A percentile compares a stretch with the other conserved stretches of the same genome.
Conservation (phyloP, 495 filamentous ascomycete genomes). For the Penicillium macrosclerotiorum region DNA sequence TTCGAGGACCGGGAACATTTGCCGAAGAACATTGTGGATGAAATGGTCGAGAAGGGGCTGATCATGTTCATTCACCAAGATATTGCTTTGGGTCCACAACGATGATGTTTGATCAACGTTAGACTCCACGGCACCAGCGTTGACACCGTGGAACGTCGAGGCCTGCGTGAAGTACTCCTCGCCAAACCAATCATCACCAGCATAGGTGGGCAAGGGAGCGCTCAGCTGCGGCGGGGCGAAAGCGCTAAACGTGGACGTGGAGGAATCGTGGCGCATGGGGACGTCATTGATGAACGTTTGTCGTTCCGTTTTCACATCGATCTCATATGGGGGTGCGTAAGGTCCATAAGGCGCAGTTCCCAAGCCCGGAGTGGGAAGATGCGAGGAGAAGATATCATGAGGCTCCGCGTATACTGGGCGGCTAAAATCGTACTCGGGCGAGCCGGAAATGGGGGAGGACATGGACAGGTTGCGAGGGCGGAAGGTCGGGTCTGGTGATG, state of each 20-base stretch:
- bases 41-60: conserved; percentile 88
- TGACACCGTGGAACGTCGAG: conserved; percentile 9
- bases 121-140: too few species aligned
- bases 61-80: conserved; percentile 88
- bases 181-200: conserved; percentile 72
- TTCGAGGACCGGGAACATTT: conserved; percentile 89
- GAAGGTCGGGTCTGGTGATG: background rate
- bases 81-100: too few species aligned
- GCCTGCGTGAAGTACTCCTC: conserved; percentile 61
- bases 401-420: conserved; percentile 54
- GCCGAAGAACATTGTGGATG: conserved; percentile 78
- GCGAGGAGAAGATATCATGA: conserved; percentile 60
- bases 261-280: conserved; percentile 76
- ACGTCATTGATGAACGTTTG: conserved; percentile 94
- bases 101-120: too few species aligned
- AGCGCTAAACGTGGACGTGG: conserved; percentile 83
- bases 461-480: background rate
- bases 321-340: conserved; percentile 70
- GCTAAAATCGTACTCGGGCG: conserved; percentile 77
- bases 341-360: conserved; percentile 34
- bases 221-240: conserved; percentile 73
- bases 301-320: conserved; percentile 92
- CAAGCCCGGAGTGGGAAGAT: conserved; percentile 41
- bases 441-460: conserved; percentile 28
- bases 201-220: conserved; percentile 61